These are phyloP conservation scores for Penicillium cinerascens DNA, from an alignment of 495 filamentous ascomycete species.

Conservation along the genomic window DNA sequence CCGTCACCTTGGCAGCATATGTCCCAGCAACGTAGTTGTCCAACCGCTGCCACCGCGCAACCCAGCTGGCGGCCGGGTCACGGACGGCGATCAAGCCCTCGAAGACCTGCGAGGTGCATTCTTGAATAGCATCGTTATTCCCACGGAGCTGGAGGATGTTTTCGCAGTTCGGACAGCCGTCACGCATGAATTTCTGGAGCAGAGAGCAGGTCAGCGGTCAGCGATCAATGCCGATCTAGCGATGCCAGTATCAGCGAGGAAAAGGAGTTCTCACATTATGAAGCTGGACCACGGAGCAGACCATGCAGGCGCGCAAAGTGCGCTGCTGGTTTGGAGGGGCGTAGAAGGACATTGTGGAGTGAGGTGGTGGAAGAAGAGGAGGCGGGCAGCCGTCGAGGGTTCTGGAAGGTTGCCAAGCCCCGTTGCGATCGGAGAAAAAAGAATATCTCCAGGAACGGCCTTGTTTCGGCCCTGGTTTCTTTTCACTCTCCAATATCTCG, in stretches of 20 bases:
- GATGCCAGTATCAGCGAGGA: neutral
- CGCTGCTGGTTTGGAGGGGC: conserved; percentile 67
- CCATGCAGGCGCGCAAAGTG: conserved; percentile 94
- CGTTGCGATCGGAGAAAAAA: conserved; percentile 28
- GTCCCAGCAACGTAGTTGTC: conserved; percentile 80
- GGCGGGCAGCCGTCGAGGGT: conserved; percentile 12
- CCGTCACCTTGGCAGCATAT: conserved; percentile 91
- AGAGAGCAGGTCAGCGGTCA: neutral
- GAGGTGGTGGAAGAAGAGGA: neutral
- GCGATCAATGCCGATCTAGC: neutral
- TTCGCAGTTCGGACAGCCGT: conserved; percentile 97
- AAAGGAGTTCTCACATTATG: conserved; percentile 53
- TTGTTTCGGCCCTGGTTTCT: neutral
- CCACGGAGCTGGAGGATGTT: conserved; percentile 77
- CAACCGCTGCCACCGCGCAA: conserved; percentile 90
- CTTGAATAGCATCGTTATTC: conserved; percentile 73
- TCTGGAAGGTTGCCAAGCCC: conserved; percentile 28
- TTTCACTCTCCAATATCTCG: conserved; percentile 3
- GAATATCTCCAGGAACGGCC: conserved; percentile 17
- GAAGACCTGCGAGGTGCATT: conserved; percentile 92
- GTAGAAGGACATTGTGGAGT: conserved; percentile 44
- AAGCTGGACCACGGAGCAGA: conserved; percentile 87
- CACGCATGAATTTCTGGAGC: conserved; percentile 67
- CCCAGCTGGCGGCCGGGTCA: conserved; percentile 80
- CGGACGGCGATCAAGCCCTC: conserved; percentile 81